A percentile compares a stretch with the other conserved stretches of the same genome.
These are phyloP conservation scores for Metschnikowia dekortorum DNA, from an alignment of 805 yeast genomes.

Conservation along the genomic window DNA sequence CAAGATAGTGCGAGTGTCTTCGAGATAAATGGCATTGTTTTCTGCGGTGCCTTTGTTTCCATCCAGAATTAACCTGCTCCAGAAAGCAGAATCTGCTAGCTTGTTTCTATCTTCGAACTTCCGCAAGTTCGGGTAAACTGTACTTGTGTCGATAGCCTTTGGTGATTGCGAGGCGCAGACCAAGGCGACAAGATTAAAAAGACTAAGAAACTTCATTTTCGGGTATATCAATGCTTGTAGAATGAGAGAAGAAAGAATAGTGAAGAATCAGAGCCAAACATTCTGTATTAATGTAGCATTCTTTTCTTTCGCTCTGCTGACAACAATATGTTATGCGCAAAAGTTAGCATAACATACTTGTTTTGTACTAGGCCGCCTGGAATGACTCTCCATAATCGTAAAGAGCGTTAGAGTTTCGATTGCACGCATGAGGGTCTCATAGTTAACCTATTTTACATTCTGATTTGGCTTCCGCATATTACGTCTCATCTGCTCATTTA, in stretches of 20 bases:
- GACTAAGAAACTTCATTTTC: not conserved
- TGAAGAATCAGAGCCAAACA: no score
- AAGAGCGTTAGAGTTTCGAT: not conserved
- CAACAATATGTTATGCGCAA: not conserved
- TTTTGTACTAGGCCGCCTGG: no score
- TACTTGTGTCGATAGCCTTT: not conserved
- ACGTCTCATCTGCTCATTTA: no score
- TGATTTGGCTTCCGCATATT: no score
- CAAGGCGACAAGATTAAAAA: not conserved
- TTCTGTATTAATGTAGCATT: not conserved
- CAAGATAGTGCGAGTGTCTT: constrained; percentile 10
- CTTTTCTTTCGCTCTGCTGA: not conserved
- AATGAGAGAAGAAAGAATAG: not conserved
- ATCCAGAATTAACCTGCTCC: constrained; percentile 7
- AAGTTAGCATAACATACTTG: not conserved
- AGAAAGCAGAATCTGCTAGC: constrained; percentile 9
- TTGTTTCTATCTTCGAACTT: constrained; percentile 6
- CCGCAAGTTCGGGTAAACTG: constrained; percentile 8
- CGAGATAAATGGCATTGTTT: constrained; percentile 7
- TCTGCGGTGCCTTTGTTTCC: not conserved
- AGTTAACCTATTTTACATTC: no score
- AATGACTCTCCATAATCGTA: not conserved
- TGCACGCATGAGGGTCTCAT: not conserved
- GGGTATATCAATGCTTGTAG: not conserved
- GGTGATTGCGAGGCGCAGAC: not conserved